A percentile compares a stretch with the other conserved stretches of the same genome.
These are phyloP conservation scores for Agrostemma githago DNA, from an alignment of 148 eudicot genomes.

Conservation along the genomic window DNA sequence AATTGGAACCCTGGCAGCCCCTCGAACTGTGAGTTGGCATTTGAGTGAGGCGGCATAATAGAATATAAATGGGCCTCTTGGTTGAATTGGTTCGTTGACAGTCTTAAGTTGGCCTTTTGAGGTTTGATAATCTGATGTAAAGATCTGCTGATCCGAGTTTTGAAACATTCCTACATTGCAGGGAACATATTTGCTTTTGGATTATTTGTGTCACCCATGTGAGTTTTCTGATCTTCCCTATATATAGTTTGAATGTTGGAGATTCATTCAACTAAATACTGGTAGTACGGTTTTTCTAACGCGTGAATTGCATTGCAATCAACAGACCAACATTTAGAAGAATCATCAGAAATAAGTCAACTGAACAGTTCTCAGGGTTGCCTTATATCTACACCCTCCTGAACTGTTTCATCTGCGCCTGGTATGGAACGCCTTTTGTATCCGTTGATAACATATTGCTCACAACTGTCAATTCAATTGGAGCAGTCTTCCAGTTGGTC, in stretches of 20 bases:
- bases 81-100: too few species aligned
- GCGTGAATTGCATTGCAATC: not conserved
- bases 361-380: constrained; percentile 72
- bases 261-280: not conserved
- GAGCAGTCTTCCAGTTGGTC: constrained; percentile 49
- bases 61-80: too few species aligned
- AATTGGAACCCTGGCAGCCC: too few species aligned
- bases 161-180: constrained; percentile 30
- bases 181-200: constrained; percentile 83
- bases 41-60: too few species aligned
- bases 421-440: constrained; percentile 77
- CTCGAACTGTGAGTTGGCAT: too few species aligned
- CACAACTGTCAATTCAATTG: constrained; percentile 54
- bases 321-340: constrained; percentile 58
- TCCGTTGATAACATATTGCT: constrained; percentile 56
- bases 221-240: constrained; percentile 25
- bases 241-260: not conserved
- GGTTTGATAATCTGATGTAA: not conserved
- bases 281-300: not conserved
- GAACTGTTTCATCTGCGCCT: constrained; percentile 70
- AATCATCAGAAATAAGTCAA: constrained; percentile 51
- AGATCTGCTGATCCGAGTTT: not conserved
- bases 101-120: not conserved
- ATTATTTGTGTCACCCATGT: constrained; percentile 77
- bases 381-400: constrained; percentile 73